phyloP scores from a whole-genome alignment of 129 eudicot genomes.

The Ambrosia trifida region DNA sequence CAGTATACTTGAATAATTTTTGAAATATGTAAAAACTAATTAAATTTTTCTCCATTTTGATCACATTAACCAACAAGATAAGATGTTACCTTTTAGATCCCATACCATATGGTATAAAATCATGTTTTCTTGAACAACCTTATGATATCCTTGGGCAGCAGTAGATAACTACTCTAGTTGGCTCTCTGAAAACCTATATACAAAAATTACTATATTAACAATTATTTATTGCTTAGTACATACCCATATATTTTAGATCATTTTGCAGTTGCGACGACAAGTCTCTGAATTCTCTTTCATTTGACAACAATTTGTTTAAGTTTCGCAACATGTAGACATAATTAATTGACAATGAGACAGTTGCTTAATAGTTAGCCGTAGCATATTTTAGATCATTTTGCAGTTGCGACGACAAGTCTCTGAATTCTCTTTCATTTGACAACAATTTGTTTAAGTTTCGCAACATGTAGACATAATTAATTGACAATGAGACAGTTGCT shows the following conservation, averaged over 20 bases:
- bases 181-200: constrained; percentile 45
- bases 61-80: not conserved
- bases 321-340: constrained; percentile 46
- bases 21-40: constrained; percentile 30
- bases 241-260: constrained; percentile 75
- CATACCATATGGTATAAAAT: constrained; percentile 85
- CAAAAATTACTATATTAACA: not conserved
- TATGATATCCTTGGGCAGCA: constrained; percentile 85
- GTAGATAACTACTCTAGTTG: constrained; percentile 68
- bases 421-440: constrained; percentile 63
- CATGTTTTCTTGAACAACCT: constrained; percentile 85
- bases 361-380: too few relatives aligned
- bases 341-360: too few relatives aligned
- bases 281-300: constrained; percentile 62
- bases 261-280: constrained; percentile 59
- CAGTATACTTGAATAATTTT: constrained; percentile 93
- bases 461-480: constrained; percentile 17
- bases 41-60: not conserved
- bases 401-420: constrained; percentile 58
- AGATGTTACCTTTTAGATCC: constrained; percentile 73
- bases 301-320: constrained; percentile 50
- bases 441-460: constrained; percentile 62
- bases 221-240: not conserved
- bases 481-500: constrained; percentile 2
- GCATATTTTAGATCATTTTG: constrained; percentile 59